Conservation (phyloP, 75 land plant genomes). For the Pseudotsuga menziesii region DNA sequence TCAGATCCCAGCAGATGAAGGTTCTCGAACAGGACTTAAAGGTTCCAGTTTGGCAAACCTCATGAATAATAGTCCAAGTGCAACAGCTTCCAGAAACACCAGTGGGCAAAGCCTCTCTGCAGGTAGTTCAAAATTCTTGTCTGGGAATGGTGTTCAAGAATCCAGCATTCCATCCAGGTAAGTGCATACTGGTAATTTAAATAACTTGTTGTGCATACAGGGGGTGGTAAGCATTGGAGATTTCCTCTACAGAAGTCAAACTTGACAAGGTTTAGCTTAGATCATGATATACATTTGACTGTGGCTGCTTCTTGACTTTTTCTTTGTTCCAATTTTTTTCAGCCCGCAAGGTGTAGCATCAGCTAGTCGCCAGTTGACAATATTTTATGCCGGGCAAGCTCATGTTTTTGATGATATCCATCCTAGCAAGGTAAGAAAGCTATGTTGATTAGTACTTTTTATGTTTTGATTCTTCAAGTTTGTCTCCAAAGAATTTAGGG, state of each 20-base stretch:
- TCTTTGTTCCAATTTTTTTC: constrained; percentile 9
- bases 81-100: constrained; percentile 15
- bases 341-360: constrained; percentile 33
- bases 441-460: background rate
- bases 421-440: constrained; percentile 62
- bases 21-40: constrained; percentile 84
- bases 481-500: background rate
- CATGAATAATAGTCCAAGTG: constrained; percentile 26
- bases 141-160: constrained; percentile 36
- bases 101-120: constrained; percentile 19
- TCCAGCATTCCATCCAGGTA: constrained; percentile 37
- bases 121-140: constrained; percentile 22
- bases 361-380: constrained; percentile 71
- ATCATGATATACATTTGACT: background rate
- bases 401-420: constrained; percentile 94
- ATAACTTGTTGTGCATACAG: background rate
- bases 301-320: background rate
- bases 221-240: background rate
- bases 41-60: constrained; percentile 54
- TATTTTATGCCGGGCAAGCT: constrained; percentile 90
- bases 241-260: background rate
- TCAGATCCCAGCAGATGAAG: constrained; percentile 77
- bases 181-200: background rate
- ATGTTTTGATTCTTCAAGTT: background rate
- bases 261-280: background rate